Percentiles rank a stretch among this genome's conserved stretches.
phyloP scores from a whole-genome alignment of 495 filamentous ascomycete genomes.

The Penicillium taxi region DNA sequence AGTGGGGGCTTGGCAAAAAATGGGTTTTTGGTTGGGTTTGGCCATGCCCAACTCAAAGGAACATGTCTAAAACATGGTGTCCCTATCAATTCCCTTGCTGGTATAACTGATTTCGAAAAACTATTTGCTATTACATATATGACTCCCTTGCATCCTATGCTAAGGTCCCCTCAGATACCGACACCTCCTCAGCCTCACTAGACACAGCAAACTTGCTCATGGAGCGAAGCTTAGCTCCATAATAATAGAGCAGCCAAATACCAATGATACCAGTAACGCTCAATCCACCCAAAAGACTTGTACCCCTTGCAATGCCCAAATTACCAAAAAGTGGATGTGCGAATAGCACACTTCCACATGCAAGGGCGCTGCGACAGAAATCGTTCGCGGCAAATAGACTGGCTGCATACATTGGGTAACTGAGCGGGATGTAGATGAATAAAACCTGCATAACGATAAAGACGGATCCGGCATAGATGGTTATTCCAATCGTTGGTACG shows the following conservation, averaged over 20 bases:
- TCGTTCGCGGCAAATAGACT: conserved; percentile 56
- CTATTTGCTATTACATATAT: too few relatives aligned
- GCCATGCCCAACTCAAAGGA: too few relatives aligned
- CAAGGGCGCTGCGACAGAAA: conserved; percentile 47
- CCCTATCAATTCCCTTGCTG: too few relatives aligned
- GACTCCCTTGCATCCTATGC: too few relatives aligned
- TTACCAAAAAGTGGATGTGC: conserved; percentile 48
- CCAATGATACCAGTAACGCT: conserved; percentile 49
- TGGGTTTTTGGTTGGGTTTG: too few relatives aligned
- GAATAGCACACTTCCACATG: conserved; percentile 52
- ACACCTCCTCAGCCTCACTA: not conserved
- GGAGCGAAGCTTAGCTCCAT: conserved; percentile 19
- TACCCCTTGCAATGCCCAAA: conserved; percentile 48
- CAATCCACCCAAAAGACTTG: conserved; percentile 48
- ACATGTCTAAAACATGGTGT: too few relatives aligned
- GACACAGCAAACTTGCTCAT: conserved; percentile 24
- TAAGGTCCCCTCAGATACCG: too few relatives aligned
- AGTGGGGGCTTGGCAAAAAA: too few relatives aligned
- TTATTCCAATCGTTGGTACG: conserved; percentile 50
- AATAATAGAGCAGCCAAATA: conserved; percentile 32
- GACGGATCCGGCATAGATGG: conserved; percentile 42
- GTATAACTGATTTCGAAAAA: too few relatives aligned
- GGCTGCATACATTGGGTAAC: conserved; percentile 56
- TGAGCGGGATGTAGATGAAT: conserved; percentile 55
- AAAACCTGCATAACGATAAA: conserved; percentile 55